Conservation (phyloP, 2,329 filamentous ascomycete species). For the Pseudogymnoascus sp. region DNA sequence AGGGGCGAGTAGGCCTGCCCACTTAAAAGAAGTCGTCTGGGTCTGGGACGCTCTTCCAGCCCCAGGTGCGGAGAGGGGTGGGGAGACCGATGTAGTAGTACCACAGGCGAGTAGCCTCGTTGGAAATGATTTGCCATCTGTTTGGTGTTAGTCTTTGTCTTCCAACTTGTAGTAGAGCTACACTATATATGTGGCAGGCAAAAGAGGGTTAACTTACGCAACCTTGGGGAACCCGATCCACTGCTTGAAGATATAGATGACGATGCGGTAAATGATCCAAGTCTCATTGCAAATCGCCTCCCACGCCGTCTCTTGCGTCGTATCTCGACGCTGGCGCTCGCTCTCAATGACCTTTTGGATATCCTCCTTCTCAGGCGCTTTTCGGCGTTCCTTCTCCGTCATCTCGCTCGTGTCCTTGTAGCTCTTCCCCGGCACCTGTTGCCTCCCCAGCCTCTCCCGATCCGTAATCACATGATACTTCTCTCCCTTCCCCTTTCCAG, state of each 20-base stretch:
- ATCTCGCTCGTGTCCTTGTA: conserved; percentile 13
- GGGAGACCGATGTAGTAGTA: conserved; percentile 56
- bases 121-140: conserved; percentile 38
- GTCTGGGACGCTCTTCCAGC: conserved; percentile 32
- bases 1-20: not conserved
- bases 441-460: conserved; percentile 34
- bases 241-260: conserved; percentile 57
- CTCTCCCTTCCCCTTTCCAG: conserved; percentile 21
- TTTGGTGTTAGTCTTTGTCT: not conserved
- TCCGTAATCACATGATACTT: conserved; percentile 22
- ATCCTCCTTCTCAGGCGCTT: conserved; percentile 29
- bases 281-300: conserved; percentile 57
- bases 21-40: conserved; percentile 22
- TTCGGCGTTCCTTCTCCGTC: conserved; percentile 18
- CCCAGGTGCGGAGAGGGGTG: conserved; percentile 48
- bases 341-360: conserved; percentile 32
- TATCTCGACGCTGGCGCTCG: conserved; percentile 23
- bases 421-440: conserved; percentile 28
- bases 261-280: conserved; percentile 49
- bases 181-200: conserved; percentile 13
- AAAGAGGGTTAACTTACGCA: conserved; percentile 49
- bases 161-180: conserved; percentile 27
- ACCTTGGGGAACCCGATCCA: conserved; percentile 63
- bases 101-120: conserved; percentile 48
- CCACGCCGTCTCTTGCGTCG: conserved; percentile 35